Conservation (phyloP, 345 rosid species). For the Aquilaria yunnanensis region DNA sequence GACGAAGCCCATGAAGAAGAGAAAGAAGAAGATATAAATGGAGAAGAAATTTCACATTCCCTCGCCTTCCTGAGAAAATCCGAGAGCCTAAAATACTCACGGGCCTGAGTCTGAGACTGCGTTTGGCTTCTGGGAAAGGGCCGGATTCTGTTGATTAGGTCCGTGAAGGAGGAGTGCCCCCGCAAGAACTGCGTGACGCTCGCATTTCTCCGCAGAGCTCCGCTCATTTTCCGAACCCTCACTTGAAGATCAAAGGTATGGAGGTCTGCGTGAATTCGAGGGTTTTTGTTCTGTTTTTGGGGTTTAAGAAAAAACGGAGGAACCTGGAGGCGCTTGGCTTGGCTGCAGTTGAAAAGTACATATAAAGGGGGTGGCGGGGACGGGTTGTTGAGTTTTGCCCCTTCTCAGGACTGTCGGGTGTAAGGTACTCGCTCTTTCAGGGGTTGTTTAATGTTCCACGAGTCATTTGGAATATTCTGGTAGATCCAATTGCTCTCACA, state of each 20-base stretch:
- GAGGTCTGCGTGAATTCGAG: not conserved
- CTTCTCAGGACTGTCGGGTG: no score
- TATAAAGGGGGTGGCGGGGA: no score
- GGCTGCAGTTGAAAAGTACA: no score
- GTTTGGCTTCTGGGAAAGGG: constrained; percentile 21
- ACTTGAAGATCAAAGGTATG: no score
- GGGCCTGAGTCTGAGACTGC: constrained; percentile 25
- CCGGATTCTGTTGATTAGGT: constrained; percentile 21
- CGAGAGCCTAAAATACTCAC: constrained; percentile 39
- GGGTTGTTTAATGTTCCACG: no score
- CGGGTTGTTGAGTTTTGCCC: no score
- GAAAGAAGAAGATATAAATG: constrained; percentile 22
- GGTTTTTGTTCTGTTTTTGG: no score
- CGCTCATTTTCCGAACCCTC: constrained; percentile 26
- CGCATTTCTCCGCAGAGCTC: constrained; percentile 27
- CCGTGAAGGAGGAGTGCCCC: constrained; percentile 7
- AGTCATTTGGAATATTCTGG: no score
- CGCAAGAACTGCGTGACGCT: constrained; percentile 25
- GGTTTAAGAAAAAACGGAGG: no score
- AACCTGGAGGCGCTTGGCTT: no score
- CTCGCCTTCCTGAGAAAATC: constrained; percentile 29
- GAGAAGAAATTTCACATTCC: constrained; percentile 24
- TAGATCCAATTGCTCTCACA: no score
- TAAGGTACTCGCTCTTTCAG: no score
- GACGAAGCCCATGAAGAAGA: constrained; percentile 16